Percentiles rank a stretch among this genome's conserved stretches.
Conservation (phyloP, 495 filamentous ascomycete genomes). For the Astrothelium subdiscretum region DNA sequence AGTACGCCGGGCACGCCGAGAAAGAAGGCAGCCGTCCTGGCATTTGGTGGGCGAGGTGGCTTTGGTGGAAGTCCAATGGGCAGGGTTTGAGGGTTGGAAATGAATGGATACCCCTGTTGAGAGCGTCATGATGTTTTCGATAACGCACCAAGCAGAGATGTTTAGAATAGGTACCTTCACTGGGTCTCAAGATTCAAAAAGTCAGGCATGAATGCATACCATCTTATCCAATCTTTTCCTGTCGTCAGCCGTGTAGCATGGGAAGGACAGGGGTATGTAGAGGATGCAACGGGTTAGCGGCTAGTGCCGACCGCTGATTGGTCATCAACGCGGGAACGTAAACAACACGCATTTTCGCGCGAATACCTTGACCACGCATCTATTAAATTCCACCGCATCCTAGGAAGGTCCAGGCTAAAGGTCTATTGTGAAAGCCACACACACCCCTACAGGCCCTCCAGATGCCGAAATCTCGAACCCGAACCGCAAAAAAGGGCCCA, state of each 20-base stretch:
- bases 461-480: neutral
- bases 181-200: no score
- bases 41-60: neutral
- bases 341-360: neutral
- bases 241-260: no score
- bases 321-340: neutral
- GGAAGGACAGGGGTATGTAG: no score
- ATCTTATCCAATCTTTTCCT: no score
- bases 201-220: no score
- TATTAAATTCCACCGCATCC: neutral
- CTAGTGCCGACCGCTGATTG: neutral
- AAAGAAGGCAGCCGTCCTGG: slow-evolving; percentile 5
- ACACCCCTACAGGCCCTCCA: neutral
- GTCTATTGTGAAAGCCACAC: no score
- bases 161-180: no score
- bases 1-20: slow-evolving; percentile 14
- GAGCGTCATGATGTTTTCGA: neutral
- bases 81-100: neutral
- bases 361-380: neutral
- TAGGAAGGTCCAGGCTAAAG: no score
- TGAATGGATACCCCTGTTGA: neutral
- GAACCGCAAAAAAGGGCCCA: neutral
- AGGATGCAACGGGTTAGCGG: neutral
- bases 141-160: neutral
- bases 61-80: slow-evolving; percentile 1